Conservation (phyloP, 1,284 basidiomycete species). For the Ustilago trichophora region DNA sequence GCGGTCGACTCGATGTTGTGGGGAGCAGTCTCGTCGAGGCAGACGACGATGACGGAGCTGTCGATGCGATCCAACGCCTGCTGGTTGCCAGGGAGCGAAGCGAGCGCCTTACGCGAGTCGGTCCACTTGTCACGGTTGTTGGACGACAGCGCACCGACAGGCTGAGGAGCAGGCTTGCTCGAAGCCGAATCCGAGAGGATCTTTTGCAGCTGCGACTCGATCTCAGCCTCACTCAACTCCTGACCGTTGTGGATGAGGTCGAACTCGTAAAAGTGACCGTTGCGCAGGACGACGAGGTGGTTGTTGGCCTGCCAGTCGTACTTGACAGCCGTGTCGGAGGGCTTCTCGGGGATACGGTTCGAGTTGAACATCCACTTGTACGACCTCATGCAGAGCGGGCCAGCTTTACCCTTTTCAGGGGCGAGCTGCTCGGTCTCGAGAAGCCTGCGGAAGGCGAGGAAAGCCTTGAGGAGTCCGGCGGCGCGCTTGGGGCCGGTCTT, state of each 20-base stretch:
- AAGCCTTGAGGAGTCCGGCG: slow-evolving; percentile 63
- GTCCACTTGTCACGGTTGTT: slow-evolving; percentile 93
- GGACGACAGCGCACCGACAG: slow-evolving; percentile 83
- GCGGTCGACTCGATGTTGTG: slow-evolving; percentile 77
- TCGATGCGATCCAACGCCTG: slow-evolving; percentile 83
- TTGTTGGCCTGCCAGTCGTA: slow-evolving; percentile 81
- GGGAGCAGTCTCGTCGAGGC: slow-evolving; percentile 82
- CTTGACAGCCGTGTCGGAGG: slow-evolving; percentile 83
- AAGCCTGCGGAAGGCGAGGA: slow-evolving; percentile 62
- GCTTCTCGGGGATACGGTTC: slow-evolving; percentile 82
- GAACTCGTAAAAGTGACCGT: slow-evolving; percentile 89
- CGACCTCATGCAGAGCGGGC: slow-evolving; percentile 90
- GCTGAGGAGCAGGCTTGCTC: slow-evolving; percentile 69
- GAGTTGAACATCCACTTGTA: slow-evolving; percentile 99
- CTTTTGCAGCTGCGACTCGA: slow-evolving; percentile 82
- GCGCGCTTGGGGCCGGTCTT: slow-evolving; percentile 54
- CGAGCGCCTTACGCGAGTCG: slow-evolving; percentile 70
- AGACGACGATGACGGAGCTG: slow-evolving; percentile 85
- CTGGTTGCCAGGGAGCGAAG: slow-evolving; percentile 78
- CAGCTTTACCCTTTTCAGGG: slow-evolving; percentile 84
- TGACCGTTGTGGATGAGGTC: slow-evolving; percentile 71
- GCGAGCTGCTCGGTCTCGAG: slow-evolving; percentile 74
- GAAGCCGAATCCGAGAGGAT: slow-evolving; percentile 79
- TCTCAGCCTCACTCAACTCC: slow-evolving; percentile 79
- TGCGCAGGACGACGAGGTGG: slow-evolving; percentile 88